Base-by-base conservation (phyloP, 2,329 filamentous ascomycete species). In the Bertia moriformis region DNA sequence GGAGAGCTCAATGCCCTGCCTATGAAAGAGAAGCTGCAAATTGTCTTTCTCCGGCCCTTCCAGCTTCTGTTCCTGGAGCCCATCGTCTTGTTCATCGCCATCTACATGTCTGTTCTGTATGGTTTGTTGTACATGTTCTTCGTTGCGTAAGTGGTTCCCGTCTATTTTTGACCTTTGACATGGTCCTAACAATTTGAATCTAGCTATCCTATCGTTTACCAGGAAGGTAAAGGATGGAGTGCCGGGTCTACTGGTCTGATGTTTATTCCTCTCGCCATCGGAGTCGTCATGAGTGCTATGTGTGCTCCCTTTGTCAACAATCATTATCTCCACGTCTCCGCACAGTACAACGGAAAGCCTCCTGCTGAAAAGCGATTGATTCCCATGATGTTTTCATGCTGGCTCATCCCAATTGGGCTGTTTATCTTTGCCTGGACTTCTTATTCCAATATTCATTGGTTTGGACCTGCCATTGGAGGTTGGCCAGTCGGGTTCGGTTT, bases 61-160 rank as follows among this genome's bases (percentile, higher is more conserved):
- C 83, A 91, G 62, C 73, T 94, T 2, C 72, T 93, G 22, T 89
- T 91, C 57, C 62, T 71, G 43, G 86, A 93, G 57, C 74, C 83
- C 29, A 93, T 94, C 50, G 84, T 93, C 38, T 73, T 93, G 47
- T 73, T 91, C 50, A 80, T 93, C 49, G 76, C 78, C 1, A 46
- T 93, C 2, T 93, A 93, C 65, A 93, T 91, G 83, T 80, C 75
- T 2, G 82, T 91, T 1, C 67, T 89, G 12, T 85, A 84, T 55
- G 78, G 78, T 7, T 61, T 83, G 3, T 61, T 83, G 14, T 83
- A 83, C 65, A 83, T 84, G 78, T 83, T 83, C 64, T 83, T 83
- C 61, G 67, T 83, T 42, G 78, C 78, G 24, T 29, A 29, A 29
- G 24, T 29, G 10, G 24, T n/a, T 29, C n/a, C 24, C 24, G 10